Evolutionary conservation across 2,329 filamentous ascomycete species (phyloP).

Genomic region (Cyanodermella asteris): DNA sequence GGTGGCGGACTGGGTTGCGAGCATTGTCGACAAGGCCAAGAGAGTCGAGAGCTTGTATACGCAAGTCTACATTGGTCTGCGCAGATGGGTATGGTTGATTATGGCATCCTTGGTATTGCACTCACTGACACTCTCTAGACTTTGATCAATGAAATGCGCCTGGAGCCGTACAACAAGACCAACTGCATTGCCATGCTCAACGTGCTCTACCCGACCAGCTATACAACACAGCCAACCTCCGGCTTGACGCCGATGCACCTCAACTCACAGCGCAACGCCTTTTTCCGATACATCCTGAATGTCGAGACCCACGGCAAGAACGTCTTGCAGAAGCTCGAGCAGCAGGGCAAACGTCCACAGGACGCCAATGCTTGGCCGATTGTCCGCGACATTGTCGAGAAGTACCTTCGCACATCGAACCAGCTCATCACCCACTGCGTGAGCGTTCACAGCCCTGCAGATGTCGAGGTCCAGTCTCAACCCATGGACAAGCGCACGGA

Average conservation of each 20-base stretch:
- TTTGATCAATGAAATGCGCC: constrained; percentile 41
- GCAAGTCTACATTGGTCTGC: constrained; percentile 37
- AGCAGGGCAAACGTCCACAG: constrained; percentile 26
- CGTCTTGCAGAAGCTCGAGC: constrained; percentile 31
- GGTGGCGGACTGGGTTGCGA: constrained; percentile 32
- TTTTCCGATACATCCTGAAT: constrained; percentile 38
- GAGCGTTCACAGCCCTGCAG: constrained; percentile 23
- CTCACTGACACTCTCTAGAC: constrained; percentile 22
- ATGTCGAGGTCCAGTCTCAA: too few relatives aligned
- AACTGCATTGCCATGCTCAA: constrained; percentile 48
- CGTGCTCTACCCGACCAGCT: constrained; percentile 36
- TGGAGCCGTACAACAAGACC: constrained; percentile 39
- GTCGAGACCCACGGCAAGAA: constrained; percentile 33
- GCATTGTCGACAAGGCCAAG: constrained; percentile 27
- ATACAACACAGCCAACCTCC: constrained; percentile 24
- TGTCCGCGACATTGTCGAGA: constrained; percentile 27
- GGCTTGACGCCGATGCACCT: constrained; percentile 30
- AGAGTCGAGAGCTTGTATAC: constrained; percentile 35
- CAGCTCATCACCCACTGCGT: constrained; percentile 38
- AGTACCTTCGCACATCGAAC: constrained; percentile 36
- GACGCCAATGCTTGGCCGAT: constrained; percentile 35
- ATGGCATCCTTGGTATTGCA: background rate
- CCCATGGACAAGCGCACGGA: constrained; percentile 39
- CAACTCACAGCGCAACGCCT: constrained; percentile 34
- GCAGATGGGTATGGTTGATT: constrained; percentile 34